A percentile compares a stretch with the other conserved stretches of the same genome.
Conservation (phyloP, 2,329 filamentous ascomycete genomes). For the Tolypocladium guangdongense region DNA sequence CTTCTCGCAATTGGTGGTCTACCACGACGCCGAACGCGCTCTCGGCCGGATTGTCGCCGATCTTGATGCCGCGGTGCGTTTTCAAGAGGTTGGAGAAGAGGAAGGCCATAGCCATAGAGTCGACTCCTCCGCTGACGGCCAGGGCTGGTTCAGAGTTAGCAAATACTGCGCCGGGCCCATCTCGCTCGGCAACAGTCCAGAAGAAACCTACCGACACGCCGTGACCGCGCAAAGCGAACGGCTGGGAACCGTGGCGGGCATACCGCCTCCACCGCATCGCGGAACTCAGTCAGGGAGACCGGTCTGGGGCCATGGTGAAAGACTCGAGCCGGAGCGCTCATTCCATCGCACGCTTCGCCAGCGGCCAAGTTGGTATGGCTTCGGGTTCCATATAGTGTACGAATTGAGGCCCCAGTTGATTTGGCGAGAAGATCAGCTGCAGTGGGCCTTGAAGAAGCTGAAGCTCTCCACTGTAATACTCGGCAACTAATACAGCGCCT, state of each 20-base stretch:
- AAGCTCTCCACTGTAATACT: neutral
- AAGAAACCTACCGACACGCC: constrained; percentile 30
- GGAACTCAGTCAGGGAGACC: constrained; percentile 25
- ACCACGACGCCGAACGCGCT: constrained; percentile 38
- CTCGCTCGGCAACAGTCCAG: neutral
- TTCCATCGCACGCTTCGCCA: constrained; percentile 16
- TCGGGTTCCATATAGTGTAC: neutral
- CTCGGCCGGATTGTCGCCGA: constrained; percentile 34
- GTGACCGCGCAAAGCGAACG: constrained; percentile 20
- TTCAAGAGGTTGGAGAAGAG: constrained; percentile 47
- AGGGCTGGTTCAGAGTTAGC: constrained; percentile 39
- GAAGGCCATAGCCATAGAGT: constrained; percentile 91
- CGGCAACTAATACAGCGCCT: too few species aligned
- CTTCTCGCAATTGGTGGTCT: constrained; percentile 45
- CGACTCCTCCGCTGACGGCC: constrained; percentile 84
- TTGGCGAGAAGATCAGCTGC: neutral
- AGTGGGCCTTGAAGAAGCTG: neutral
- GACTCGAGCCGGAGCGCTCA: constrained; percentile 20
- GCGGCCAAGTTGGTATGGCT: neutral
- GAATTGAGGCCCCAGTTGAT: neutral
- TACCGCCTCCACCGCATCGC: constrained; percentile 37
- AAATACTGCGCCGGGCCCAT: neutral
- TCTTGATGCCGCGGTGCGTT: constrained; percentile 19
- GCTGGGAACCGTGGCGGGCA: constrained; percentile 39
- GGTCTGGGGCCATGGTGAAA: constrained; percentile 27